Evolutionary conservation across 2,329 filamentous ascomycete species (phyloP).

Genomic region (Xylaria sp.): DNA sequence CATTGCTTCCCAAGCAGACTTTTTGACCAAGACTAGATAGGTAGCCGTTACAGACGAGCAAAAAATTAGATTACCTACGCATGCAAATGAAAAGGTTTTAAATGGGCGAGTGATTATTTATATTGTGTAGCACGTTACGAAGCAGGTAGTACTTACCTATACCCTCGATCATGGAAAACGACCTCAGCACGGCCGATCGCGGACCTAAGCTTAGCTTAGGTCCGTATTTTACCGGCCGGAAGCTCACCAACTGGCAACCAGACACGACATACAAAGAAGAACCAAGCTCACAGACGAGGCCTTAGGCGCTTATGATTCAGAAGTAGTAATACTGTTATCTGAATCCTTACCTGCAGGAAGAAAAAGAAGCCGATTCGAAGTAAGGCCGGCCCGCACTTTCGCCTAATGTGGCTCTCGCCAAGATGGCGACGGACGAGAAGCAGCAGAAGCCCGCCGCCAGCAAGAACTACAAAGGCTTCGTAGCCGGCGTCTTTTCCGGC

Average conservation of each 20-base stretch:
- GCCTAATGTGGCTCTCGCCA: constrained; percentile 39
- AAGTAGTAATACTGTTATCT: too few species aligned
- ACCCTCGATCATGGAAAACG: background rate
- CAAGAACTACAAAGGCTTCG: constrained; percentile 90
- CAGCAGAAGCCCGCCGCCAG: constrained; percentile 50
- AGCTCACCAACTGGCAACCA: constrained; percentile 12
- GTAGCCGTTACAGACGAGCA: too few species aligned
- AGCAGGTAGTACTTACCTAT: too few species aligned
- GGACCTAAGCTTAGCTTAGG: constrained; percentile 1
- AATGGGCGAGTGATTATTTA: too few species aligned
- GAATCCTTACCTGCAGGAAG: background rate
- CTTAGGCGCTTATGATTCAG: too few species aligned
- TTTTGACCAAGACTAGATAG: too few species aligned
- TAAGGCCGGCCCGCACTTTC: constrained; percentile 6
- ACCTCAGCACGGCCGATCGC: constrained; percentile 6
- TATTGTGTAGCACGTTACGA: too few species aligned
- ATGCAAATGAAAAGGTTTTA: too few species aligned
- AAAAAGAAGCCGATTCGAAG: background rate
- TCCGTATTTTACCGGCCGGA: constrained; percentile 10
- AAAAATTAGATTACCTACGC: too few species aligned
- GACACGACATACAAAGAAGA: too few species aligned
- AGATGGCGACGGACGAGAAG: constrained; percentile 51
- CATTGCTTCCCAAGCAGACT: too few species aligned
- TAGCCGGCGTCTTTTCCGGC: constrained; percentile 94
- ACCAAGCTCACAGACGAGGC: background rate